phyloP scores from a whole-genome alignment of 169 alveolate species.

The Cryptosporidium muris region DNA sequence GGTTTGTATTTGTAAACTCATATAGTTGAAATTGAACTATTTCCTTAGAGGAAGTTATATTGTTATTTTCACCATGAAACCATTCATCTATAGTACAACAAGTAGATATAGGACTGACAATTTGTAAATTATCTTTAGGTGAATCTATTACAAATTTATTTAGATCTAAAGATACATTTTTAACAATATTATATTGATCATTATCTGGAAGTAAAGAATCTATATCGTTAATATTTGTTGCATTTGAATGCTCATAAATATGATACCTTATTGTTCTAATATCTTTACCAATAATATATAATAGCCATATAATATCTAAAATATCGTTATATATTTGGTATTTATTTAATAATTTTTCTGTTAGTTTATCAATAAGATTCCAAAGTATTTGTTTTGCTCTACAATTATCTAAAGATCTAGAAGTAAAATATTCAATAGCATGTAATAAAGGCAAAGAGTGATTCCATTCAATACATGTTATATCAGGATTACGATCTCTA shows the following conservation, averaged over 20 bases:
- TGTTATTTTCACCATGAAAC: background rate
- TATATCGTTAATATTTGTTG: background rate
- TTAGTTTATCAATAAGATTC: conserved; percentile 20
- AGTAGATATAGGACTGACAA: conserved; percentile 12
- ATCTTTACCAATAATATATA: conserved; percentile 44
- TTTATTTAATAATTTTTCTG: background rate
- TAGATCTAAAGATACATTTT: background rate
- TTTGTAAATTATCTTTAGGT: background rate
- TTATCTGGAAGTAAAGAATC: background rate
- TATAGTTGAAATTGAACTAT: too few relatives aligned
- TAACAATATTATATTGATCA: background rate
- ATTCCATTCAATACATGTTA: conserved; percentile 38
- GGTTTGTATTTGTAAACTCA: too few relatives aligned
- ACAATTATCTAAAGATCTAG: background rate
- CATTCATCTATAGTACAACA: conserved; percentile 1
- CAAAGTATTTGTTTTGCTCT: conserved; percentile 11
- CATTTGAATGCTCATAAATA: background rate
- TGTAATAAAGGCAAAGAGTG: background rate
- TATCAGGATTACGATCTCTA: conserved; percentile 44
- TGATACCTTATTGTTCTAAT: too few relatives aligned
- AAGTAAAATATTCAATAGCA: background rate
- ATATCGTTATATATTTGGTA: conserved; percentile 2
- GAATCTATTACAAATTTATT: background rate
- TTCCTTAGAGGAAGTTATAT: background rate
- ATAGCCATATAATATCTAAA: conserved; percentile 34